phyloP scores from a whole-genome alignment of 1,284 basidiomycete genomes.

The Flammula alnicola region DNA sequence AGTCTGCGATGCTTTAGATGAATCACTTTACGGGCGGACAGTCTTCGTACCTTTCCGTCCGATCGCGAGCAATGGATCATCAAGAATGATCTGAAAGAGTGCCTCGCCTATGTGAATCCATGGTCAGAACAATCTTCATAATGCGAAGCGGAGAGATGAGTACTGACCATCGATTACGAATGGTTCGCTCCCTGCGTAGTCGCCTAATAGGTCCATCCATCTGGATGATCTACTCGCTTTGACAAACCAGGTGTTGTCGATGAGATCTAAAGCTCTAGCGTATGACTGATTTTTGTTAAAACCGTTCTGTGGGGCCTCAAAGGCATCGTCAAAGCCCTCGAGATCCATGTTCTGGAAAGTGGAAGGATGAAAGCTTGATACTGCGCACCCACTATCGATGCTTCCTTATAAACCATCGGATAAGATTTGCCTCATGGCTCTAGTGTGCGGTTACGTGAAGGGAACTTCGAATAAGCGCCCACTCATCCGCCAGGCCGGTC shows the following conservation, averaged over 20 bases:
- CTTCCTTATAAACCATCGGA: too few species aligned
- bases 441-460: too few species aligned
- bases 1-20: slow-evolving; percentile 37
- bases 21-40: neutral
- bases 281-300: too few species aligned
- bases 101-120: slow-evolving; percentile 53
- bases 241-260: slow-evolving; percentile 44
- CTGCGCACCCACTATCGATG: neutral
- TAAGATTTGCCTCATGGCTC: too few species aligned
- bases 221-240: slow-evolving; percentile 42
- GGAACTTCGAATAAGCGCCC: too few species aligned
- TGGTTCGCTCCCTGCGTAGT: slow-evolving; percentile 69
- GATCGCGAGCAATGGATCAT: slow-evolving; percentile 61
- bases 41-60: slow-evolving; percentile 46
- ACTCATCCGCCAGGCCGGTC: too few species aligned
- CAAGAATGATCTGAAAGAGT: slow-evolving; percentile 59
- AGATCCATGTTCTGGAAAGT: slow-evolving; percentile 1
- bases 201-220: slow-evolving; percentile 74
- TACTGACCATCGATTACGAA: slow-evolving; percentile 66
- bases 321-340: slow-evolving; percentile 3
- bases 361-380: neutral
- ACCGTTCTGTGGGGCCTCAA: too few species aligned
- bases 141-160: neutral
- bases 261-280: too few species aligned
- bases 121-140: neutral